phyloP scores from a whole-genome alignment of 768 basidiomycete species.

The Naganishia onofrii region DNA sequence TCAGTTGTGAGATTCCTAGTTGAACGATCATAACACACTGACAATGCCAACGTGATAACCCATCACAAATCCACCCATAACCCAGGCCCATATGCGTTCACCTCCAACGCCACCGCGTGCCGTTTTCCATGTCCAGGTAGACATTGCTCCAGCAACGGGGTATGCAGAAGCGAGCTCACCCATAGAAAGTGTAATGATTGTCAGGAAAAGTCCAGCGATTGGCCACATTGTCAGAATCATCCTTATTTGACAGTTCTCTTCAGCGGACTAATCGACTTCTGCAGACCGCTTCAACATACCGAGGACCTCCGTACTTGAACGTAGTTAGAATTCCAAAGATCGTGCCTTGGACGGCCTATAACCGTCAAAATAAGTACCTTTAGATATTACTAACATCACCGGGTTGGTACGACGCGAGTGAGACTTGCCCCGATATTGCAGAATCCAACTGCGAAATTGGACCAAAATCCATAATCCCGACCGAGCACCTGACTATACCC shows the following conservation, averaged over 20 bases:
- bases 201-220: conserved; percentile 39
- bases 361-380: background rate
- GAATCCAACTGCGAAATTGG: conserved; percentile 45
- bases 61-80: conserved; percentile 36
- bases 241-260: background rate
- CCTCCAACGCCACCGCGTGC: conserved; percentile 47
- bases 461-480: conserved; percentile 51
- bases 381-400: background rate
- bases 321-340: conserved; percentile 47
- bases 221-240: conserved; percentile 49
- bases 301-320: conserved; percentile 48
- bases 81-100: conserved; percentile 50
- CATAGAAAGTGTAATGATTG: conserved; percentile 43
- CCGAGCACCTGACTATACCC: conserved; percentile 50
- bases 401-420: conserved; percentile 15
- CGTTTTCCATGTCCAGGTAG: conserved; percentile 49
- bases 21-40: conserved; percentile 31
- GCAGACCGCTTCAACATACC: conserved; percentile 33
- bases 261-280: background rate
- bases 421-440: conserved; percentile 47
- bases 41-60: conserved; percentile 31
- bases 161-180: conserved; percentile 49
- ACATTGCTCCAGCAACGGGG: conserved; percentile 50
- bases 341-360: conserved; percentile 38
- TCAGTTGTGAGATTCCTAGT: background rate